Conservation (phyloP, 2,329 filamentous ascomycete species). For the Aspergillus aculeatinus region DNA sequence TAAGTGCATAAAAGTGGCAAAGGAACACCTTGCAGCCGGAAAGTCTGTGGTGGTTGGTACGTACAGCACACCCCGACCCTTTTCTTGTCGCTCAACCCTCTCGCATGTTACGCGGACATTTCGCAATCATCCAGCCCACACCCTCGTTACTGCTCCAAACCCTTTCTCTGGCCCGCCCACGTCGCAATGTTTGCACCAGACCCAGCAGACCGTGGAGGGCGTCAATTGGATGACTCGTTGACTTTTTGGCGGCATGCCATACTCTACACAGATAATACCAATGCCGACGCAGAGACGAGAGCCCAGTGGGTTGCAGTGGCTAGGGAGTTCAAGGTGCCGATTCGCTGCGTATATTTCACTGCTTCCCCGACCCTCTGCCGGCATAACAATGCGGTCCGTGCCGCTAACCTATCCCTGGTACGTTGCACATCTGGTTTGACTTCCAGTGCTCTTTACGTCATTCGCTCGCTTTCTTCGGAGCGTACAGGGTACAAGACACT, state of each 20-base stretch:
- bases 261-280: constrained; percentile 77
- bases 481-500: not conserved
- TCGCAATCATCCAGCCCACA: constrained; percentile 6
- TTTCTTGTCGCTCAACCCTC: constrained; percentile 10
- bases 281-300: constrained; percentile 75
- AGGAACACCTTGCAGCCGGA: constrained; percentile 62
- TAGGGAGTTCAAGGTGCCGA: constrained; percentile 66
- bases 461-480: not conserved
- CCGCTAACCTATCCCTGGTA: constrained; percentile 54
- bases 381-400: constrained; percentile 84
- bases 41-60: constrained; percentile 75
- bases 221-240: not conserved
- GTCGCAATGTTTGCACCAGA: not conserved
- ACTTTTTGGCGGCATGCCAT: not conserved
- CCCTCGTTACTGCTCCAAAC: constrained; percentile 1
- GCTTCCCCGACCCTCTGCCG: constrained; percentile 68
- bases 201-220: not conserved
- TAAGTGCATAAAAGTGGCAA: constrained; percentile 69
- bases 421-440: constrained; percentile 14
- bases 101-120: constrained; percentile 20
- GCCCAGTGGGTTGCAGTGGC: constrained; percentile 77
- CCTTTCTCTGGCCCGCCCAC: not conserved
- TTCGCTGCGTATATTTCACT: constrained; percentile 84
- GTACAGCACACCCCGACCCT: constrained; percentile 30
- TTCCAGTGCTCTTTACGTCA: not conserved